Evolutionary conservation across 176 grass and related monocot genomes (phyloP), one percentile per base, ranked within the genome.

Genomic region (Cymbopogon citratus): DNA sequence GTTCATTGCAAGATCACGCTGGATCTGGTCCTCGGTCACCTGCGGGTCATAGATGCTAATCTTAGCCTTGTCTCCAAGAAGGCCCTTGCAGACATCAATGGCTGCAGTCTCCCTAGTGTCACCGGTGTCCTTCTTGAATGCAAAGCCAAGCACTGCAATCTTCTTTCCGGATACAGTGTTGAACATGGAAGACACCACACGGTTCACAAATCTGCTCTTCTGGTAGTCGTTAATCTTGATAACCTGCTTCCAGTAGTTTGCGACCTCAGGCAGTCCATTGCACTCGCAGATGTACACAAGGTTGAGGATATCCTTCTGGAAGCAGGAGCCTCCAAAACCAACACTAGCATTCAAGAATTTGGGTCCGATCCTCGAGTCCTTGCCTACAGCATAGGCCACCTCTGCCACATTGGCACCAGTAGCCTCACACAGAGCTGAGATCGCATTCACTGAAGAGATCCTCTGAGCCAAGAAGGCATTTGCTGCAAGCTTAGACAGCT

Each of bases 251-350:
- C 89, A 91, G 73, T 91, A 91, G 78, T 91, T 87, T 1, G 89
- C 89, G 0, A 85, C 89, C 66, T 91, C 89, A 72, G 85, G 89
- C 21, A 91, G 60, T 7, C 89, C 89, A 74, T 91, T 91, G 89
- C 89, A 91, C 77, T 91, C 89, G 0, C 85, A 92, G 41, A 92
- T 92, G 74, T 92, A 92, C 12, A 92, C 86, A 69, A 92, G 69
- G 73, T 92, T 92, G 13, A 92, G 87, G 74, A 92, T 92, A 31
- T 92, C 90, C 74, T 92, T 92, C 85, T 92, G 90, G 83, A 92
- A 91, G 76, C 89, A 91, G 26, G 89, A 91, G 13, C 89, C 89
- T 64, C 89, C 89, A 1, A 91, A 91, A 38, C 90, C 90, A 31
- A 92, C 86, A 65, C 90, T 92, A 45, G 90, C 86, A 45, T 83